These are phyloP conservation scores for Tricholoma sp. DNA, from an alignment of 768 basidiomycete species.

Conservation along the genomic window DNA sequence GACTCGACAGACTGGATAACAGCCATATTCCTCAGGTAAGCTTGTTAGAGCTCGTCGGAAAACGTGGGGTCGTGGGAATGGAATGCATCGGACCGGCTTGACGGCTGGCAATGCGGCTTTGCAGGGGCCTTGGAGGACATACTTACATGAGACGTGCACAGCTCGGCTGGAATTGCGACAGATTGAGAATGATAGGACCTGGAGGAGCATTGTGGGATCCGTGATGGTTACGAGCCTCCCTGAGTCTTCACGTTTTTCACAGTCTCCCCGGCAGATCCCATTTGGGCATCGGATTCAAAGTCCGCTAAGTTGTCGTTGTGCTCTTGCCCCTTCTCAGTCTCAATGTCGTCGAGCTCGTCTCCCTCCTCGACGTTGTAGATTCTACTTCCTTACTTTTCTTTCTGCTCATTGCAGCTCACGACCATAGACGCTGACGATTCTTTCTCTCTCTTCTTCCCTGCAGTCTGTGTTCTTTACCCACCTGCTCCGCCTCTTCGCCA, in stretches of 20 bases:
- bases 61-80: slow-evolving; percentile 37
- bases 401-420: slow-evolving; percentile 33
- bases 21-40: not conserved
- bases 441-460: slow-evolving; percentile 21
- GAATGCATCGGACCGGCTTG: slow-evolving; percentile 18
- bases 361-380: slow-evolving; percentile 17
- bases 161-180: slow-evolving; percentile 21
- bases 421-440: slow-evolving; percentile 42
- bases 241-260: slow-evolving; percentile 2
- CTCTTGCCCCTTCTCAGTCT: slow-evolving; percentile 17
- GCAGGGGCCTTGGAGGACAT: slow-evolving; percentile 5
- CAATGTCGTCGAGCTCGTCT: slow-evolving; percentile 17
- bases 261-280: slow-evolving; percentile 15
- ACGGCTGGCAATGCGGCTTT: slow-evolving; percentile 8
- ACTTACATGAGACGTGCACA: not conserved
- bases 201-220: slow-evolving; percentile 8
- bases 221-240: slow-evolving; percentile 14
- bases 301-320: slow-evolving; percentile 16
- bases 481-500: slow-evolving; percentile 12
- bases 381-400: slow-evolving; percentile 3
- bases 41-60: slow-evolving; percentile 23
- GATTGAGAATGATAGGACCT: slow-evolving; percentile 11
- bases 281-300: slow-evolving; percentile 17
- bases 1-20: slow-evolving; percentile 5
- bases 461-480: slow-evolving; percentile 17